Percentiles rank a stretch among this genome's conserved stretches.
Evolutionary conservation across 2,329 filamentous ascomycete genomes (phyloP).

Genomic region (Colletotrichum salicis): DNA sequence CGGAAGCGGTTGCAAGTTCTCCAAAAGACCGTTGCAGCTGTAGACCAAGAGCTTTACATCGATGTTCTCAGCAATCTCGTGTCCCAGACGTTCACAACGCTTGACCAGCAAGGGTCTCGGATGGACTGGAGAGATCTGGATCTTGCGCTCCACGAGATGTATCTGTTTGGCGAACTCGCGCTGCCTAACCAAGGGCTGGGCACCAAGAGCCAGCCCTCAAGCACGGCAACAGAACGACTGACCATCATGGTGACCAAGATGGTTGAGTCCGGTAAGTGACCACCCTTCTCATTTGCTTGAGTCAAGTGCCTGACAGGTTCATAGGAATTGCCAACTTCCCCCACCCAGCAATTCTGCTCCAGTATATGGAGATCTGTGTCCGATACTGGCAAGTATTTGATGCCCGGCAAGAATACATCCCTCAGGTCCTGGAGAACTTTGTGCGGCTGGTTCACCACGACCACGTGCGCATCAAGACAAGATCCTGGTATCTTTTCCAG

Average conservation of each 20-base stretch:
- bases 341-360: slow-evolving; percentile 90
- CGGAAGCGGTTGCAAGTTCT: slow-evolving; percentile 89
- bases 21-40: slow-evolving; percentile 90
- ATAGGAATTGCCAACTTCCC: slow-evolving; percentile 84
- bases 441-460: slow-evolving; percentile 89
- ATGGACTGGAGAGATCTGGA: slow-evolving; percentile 97
- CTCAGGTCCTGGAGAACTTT: slow-evolving; percentile 89
- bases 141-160: slow-evolving; percentile 94
- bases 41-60: slow-evolving; percentile 89
- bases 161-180: slow-evolving; percentile 93
- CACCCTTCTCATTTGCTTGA: slow-evolving; percentile 12
- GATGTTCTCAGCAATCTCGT: slow-evolving; percentile 89
- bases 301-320: slow-evolving; percentile 39
- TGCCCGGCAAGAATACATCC: slow-evolving; percentile 81
- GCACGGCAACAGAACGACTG: slow-evolving; percentile 81
- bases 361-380: slow-evolving; percentile 99
- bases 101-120: slow-evolving; percentile 77
- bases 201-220: slow-evolving; percentile 83
- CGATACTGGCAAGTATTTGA: slow-evolving; percentile 95
- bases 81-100: slow-evolving; percentile 84
- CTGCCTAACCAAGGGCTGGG: slow-evolving; percentile 88
- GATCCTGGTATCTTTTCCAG: slow-evolving; percentile 97
- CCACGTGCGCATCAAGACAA: slow-evolving; percentile 85
- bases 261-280: slow-evolving; percentile 83
- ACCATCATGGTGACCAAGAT: slow-evolving; percentile 95